Percentiles rank a stretch among this genome's conserved stretches.
phyloP scores from a whole-genome alignment of 2,329 filamentous ascomycete species.

The Stemphylium beticola region DNA sequence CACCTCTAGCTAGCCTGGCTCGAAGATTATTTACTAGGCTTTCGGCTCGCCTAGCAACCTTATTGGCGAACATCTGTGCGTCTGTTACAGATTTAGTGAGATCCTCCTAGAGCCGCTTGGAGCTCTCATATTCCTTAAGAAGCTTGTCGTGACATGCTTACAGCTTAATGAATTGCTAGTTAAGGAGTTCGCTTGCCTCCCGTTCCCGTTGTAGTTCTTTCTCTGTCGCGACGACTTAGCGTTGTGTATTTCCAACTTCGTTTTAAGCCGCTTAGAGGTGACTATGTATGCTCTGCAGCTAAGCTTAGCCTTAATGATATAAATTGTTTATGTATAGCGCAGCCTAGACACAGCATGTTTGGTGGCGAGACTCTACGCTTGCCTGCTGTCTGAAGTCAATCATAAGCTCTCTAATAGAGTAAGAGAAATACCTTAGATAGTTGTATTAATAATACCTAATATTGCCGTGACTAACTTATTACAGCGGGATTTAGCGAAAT shows the following conservation, averaged over 20 bases:
- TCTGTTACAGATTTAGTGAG: constrained; percentile 3
- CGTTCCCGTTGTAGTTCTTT: neutral
- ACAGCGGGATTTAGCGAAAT: neutral
- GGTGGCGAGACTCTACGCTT: neutral
- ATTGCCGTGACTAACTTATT: neutral
- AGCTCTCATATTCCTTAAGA: constrained; percentile 4
- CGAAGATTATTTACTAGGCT: constrained; percentile 4
- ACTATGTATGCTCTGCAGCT: constrained; percentile 4
- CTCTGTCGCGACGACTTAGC: neutral
- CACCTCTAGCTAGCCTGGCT: neutral
- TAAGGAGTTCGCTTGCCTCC: constrained; percentile 1
- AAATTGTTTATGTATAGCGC: constrained; percentile 2
- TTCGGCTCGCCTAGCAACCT: constrained; percentile 10
- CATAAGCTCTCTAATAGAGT: neutral
- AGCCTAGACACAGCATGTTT: constrained; percentile 7
- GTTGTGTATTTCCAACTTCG: neutral
- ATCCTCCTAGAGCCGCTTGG: neutral
- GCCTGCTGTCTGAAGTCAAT: neutral
- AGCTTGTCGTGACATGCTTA: constrained; percentile 10
- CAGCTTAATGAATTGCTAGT: constrained; percentile 14
- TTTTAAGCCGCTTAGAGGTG: neutral
- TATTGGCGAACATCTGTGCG: neutral
- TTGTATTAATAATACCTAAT: neutral
- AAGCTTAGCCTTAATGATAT: neutral
- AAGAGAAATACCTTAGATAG: neutral